phyloP scores from a whole-genome alignment of 805 yeast species.

The Nakazawaea laoshanensis region DNA sequence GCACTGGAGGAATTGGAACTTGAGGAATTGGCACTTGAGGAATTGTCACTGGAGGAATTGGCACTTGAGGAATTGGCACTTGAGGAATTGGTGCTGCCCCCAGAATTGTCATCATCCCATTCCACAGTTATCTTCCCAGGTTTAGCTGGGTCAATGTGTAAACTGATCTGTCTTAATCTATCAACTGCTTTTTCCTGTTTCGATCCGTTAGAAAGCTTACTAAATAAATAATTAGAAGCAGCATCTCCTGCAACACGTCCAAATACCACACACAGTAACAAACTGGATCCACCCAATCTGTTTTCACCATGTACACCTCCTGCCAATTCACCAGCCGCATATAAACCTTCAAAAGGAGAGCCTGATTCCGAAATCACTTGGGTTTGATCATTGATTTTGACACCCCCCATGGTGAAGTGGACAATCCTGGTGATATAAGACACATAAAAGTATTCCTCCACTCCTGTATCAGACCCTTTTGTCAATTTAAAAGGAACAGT shows the following conservation, averaged over 20 bases:
- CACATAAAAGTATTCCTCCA: constrained; percentile 36
- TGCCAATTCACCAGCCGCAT: constrained; percentile 59
- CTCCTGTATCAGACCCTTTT: constrained; percentile 11
- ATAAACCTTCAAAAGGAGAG: constrained; percentile 33
- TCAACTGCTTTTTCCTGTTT: constrained; percentile 15
- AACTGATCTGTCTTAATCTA: constrained; percentile 32
- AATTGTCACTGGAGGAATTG: background rate
- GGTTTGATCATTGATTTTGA: constrained; percentile 39
- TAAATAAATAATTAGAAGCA: constrained; percentile 23
- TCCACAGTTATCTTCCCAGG: constrained; percentile 28
- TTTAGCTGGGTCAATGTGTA: constrained; percentile 33
- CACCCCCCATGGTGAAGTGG: constrained; percentile 67
- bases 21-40: background rate
- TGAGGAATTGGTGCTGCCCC: background rate
- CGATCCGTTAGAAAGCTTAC: constrained; percentile 7
- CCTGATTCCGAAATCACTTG: constrained; percentile 25
- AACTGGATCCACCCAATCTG: constrained; percentile 50
- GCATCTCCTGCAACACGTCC: constrained; percentile 42
- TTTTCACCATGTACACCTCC: constrained; percentile 65
- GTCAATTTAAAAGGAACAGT: constrained; percentile 32
- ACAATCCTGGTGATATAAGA: constrained; percentile 48
- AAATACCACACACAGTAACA: constrained; percentile 54
- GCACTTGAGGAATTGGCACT: constrained; percentile 7
- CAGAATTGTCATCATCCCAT: constrained; percentile 17
- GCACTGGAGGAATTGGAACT: background rate